Percentiles rank a stretch among this genome's conserved stretches.
These are phyloP conservation scores for Galerina marginata DNA, from an alignment of 768 basidiomycete genomes.

Conservation along the genomic window DNA sequence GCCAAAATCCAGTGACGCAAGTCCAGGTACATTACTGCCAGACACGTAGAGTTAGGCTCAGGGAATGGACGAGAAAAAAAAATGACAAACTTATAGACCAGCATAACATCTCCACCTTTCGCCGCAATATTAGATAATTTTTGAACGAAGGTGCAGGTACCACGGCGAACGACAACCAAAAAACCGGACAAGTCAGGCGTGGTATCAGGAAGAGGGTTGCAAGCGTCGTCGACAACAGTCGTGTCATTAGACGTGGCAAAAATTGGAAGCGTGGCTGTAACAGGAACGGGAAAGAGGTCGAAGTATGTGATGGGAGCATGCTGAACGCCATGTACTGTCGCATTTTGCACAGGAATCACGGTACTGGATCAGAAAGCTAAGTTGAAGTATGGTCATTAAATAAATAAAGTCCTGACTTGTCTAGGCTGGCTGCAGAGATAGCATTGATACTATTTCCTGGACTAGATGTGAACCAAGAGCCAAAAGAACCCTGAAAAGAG, in stretches of 20 bases:
- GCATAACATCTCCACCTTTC: constrained; percentile 51
- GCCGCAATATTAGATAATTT: constrained; percentile 62
- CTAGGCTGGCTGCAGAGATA: constrained; percentile 59
- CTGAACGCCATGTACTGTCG: constrained; percentile 52
- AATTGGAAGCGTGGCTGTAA: constrained; percentile 53
- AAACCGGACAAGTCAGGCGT: constrained; percentile 60
- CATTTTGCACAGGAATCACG: constrained; percentile 60
- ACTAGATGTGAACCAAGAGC: constrained; percentile 64
- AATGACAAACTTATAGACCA: constrained; percentile 65
- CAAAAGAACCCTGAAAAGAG: constrained; percentile 48
- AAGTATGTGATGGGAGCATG: constrained; percentile 62
- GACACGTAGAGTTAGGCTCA: neutral
- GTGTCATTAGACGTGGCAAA: constrained; percentile 63
- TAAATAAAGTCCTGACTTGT: constrained; percentile 44
- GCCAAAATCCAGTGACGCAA: constrained; percentile 47
- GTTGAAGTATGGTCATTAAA: neutral
- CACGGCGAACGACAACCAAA: constrained; percentile 62
- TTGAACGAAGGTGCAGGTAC: constrained; percentile 58
- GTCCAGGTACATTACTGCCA: constrained; percentile 53
- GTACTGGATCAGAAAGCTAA: constrained; percentile 39
- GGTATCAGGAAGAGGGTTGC: constrained; percentile 55
- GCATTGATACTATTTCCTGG: constrained; percentile 60
- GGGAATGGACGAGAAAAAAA: neutral
- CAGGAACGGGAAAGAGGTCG: constrained; percentile 50
- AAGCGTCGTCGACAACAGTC: constrained; percentile 61